Conservation (phyloP, 2,329 filamentous ascomycete genomes). For the Aspergillus niger region DNA sequence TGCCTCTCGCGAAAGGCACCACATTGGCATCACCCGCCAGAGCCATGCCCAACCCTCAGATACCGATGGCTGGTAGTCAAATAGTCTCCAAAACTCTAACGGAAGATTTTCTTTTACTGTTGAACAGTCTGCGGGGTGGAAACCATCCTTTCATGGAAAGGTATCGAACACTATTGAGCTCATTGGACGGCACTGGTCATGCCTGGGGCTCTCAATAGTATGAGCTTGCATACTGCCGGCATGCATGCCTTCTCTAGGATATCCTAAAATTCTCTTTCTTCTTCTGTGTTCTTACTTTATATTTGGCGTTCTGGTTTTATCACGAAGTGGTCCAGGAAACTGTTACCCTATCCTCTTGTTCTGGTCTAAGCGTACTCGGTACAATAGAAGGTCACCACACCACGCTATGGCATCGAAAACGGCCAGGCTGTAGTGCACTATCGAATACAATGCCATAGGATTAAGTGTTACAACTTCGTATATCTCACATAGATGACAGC, state of each 20-base stretch:
- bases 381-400: too few relatives aligned
- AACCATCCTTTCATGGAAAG: constrained; percentile 40
- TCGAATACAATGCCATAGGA: background rate
- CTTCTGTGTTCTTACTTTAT: background rate
- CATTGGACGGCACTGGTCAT: constrained; percentile 25
- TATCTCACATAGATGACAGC: background rate
- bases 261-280: background rate
- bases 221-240: background rate
- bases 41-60: background rate
- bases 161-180: constrained; percentile 31
- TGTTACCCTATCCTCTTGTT: background rate
- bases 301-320: background rate
- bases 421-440: background rate
- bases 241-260: background rate
- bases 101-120: constrained; percentile 34
- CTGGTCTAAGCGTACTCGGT: background rate
- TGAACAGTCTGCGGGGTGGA: constrained; percentile 38
- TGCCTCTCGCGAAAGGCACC: constrained; percentile 22
- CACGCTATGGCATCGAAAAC: background rate
- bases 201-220: constrained; percentile 25
- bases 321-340: background rate
- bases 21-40: constrained; percentile 2
- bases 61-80: constrained; percentile 4
- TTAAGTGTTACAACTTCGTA: background rate
- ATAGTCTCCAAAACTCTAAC: constrained; percentile 27